phyloP scores from a whole-genome alignment of 441 rosid species.

The Populus hybrid region DNA sequence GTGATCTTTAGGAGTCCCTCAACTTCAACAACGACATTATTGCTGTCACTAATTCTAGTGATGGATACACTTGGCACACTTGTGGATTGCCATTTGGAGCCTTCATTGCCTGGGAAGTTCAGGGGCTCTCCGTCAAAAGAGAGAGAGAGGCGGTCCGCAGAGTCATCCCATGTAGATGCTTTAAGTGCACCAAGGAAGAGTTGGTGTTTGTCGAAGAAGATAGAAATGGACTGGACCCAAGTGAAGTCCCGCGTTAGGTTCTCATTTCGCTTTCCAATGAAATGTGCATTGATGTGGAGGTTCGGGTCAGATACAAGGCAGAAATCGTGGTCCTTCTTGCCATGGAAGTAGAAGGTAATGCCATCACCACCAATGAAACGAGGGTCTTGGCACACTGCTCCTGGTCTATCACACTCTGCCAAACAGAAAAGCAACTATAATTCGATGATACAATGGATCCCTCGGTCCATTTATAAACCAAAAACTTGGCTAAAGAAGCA shows the following conservation, averaged over 20 bases:
- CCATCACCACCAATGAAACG: slow-evolving; percentile 68
- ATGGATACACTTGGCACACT: slow-evolving; percentile 23
- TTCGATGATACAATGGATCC: too few species aligned
- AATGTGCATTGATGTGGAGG: slow-evolving; percentile 62
- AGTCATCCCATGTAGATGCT: slow-evolving; percentile 60
- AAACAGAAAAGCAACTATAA: neutral
- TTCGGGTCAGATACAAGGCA: slow-evolving; percentile 58
- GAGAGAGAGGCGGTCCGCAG: slow-evolving; percentile 39
- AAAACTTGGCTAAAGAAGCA: too few species aligned
- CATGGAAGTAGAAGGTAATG: slow-evolving; percentile 64
- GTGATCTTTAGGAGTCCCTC: slow-evolving; percentile 47
- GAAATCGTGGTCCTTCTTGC: slow-evolving; percentile 55
- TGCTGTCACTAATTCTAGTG: slow-evolving; percentile 37
- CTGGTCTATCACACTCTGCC: slow-evolving; percentile 49
- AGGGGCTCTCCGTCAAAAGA: slow-evolving; percentile 43
- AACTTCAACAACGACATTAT: slow-evolving; percentile 35
- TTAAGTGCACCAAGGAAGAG: slow-evolving; percentile 50
- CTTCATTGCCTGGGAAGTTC: slow-evolving; percentile 29
- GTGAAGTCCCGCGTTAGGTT: slow-evolving; percentile 59
- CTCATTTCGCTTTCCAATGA: slow-evolving; percentile 49
- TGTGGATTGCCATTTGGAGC: slow-evolving; percentile 40
- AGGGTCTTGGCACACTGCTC: slow-evolving; percentile 62
- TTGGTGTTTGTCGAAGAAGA: slow-evolving; percentile 46
- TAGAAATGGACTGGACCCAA: slow-evolving; percentile 58
- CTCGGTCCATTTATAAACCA: too few species aligned